Evolutionary conservation across 176 grass and related monocot species (phyloP), one percentile per base, ranked within the genome.

Genomic region (Chloris gayana): DNA sequence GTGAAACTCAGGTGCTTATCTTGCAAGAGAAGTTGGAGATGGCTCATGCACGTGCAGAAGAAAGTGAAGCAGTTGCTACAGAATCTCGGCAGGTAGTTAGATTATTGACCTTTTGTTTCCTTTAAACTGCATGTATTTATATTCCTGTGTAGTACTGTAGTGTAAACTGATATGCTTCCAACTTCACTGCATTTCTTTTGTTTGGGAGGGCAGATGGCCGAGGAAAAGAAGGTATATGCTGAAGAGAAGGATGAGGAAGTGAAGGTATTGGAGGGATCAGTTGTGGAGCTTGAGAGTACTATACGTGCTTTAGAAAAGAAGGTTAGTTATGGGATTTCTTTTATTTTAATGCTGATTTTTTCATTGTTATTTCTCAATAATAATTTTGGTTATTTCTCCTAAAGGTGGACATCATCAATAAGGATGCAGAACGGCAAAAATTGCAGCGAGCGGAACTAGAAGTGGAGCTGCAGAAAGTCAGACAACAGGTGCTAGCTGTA

Each of bases 181-280:
- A 70, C 77, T 77, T 13, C 3, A 34, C 33, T 78, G 60, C 15
- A 13, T 44, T 12, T 44, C 41, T 44, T 44, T 44, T 44, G 8
- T 44, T 62, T 72, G 89, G 35, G 35, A 5, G 35, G 35, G 58
- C 87, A 98, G 92, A 89, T 91, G 81, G 92, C 90, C 31, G 84
- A 95, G 82, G 88, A 87, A 76, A 94, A 74, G 50, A 94, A 83
- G 65, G 57, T 35, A 68, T 85, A 91, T 89, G 92, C 90, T 75
- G 86, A 87, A 90, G 90, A 89, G 58, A 98, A 95, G 81, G 92
- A 98, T 87, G 95, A 95, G 76, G 92, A 95, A 78, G 86, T 93
- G 35, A 98, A 95, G 83, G 56, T 98, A 58, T 87, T 98, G 77
- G 95, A 95, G 67, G 87, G 70, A 29, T 98, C 95, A 34, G 88